Conservation (phyloP, 805 yeast species). For the Lipomyces sp. region DNA sequence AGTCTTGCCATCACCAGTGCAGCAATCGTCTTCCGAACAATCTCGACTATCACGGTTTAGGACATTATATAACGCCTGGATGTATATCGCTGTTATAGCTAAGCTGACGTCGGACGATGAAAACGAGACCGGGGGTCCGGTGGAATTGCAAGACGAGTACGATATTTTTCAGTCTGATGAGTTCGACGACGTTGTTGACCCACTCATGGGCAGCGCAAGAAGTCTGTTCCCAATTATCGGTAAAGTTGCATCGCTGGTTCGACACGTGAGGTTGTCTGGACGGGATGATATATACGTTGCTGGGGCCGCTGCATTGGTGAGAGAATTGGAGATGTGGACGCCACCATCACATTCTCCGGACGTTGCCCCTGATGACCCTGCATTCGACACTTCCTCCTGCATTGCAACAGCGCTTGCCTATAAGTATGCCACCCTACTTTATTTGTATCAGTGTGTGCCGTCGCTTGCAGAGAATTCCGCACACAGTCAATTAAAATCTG, state of each 20-base stretch:
- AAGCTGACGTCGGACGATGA: slow-evolving; percentile 61
- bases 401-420: slow-evolving; percentile 75
- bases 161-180: slow-evolving; percentile 13
- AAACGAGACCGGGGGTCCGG: slow-evolving; percentile 43
- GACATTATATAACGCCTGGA: slow-evolving; percentile 66
- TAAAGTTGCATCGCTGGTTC: slow-evolving; percentile 61
- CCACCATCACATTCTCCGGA: slow-evolving; percentile 52
- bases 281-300: slow-evolving; percentile 47
- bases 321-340: slow-evolving; percentile 61
- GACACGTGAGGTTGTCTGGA: slow-evolving; percentile 51
- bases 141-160: slow-evolving; percentile 31
- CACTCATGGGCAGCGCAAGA: slow-evolving; percentile 70
- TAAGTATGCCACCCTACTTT: slow-evolving; percentile 61
- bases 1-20: slow-evolving; percentile 14
- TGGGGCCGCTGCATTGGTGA: slow-evolving; percentile 59
- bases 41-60: slow-evolving; percentile 46
- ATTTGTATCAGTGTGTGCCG: slow-evolving; percentile 72
- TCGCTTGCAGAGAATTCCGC: slow-evolving; percentile 49
- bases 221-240: slow-evolving; percentile 68
- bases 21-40: slow-evolving; percentile 22
- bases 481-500: slow-evolving; percentile 7
- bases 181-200: slow-evolving; percentile 54
- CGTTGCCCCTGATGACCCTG: slow-evolving; percentile 49
- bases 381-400: slow-evolving; percentile 63
- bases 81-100: slow-evolving; percentile 69